A percentile compares a stretch with the other conserved stretches of the same genome.
Evolutionary conservation across 2,329 filamentous ascomycete genomes (phyloP).

Genomic region (Trichoderma pleuroti): DNA sequence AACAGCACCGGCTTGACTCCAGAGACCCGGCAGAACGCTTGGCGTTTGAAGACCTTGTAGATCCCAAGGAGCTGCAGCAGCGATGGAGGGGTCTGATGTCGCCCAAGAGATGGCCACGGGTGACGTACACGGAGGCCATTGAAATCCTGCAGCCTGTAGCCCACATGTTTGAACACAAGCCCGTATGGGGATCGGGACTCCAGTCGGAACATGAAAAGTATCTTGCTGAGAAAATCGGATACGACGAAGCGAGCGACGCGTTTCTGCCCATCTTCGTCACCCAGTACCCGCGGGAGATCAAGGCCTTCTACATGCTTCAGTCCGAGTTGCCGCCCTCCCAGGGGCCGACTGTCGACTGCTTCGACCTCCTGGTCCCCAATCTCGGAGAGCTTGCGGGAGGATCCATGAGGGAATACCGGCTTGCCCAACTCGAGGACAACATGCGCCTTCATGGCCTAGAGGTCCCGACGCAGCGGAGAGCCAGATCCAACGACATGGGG

Average conservation of each 20-base stretch:
- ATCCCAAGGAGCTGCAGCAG: conserved; percentile 49
- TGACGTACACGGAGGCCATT: conserved; percentile 80
- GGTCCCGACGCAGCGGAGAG: conserved; percentile 32
- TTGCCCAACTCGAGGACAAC: conserved; percentile 61
- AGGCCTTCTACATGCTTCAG: conserved; percentile 74
- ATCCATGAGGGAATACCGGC: conserved; percentile 80
- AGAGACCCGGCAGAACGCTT: conserved; percentile 39
- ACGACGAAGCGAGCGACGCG: conserved; percentile 42
- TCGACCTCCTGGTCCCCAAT: conserved; percentile 83
- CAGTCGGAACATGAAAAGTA: conserved; percentile 92
- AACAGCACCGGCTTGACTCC: conserved; percentile 33
- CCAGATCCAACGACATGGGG: conserved; percentile 46
- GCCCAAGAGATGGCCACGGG: conserved; percentile 63
- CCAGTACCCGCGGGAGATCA: conserved; percentile 82
- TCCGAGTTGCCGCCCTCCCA: conserved; percentile 29
- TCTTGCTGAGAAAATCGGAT: conserved; percentile 65
- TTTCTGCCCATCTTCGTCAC: conserved; percentile 81
- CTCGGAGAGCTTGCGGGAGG: conserved; percentile 85
- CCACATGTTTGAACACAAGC: conserved; percentile 62
- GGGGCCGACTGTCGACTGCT: conserved; percentile 72
- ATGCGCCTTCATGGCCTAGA: conserved; percentile 68
- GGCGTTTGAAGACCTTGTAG: conserved; percentile 43
- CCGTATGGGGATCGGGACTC: conserved; percentile 69
- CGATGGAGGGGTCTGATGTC: conserved; percentile 70
- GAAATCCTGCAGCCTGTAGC: conserved; percentile 59